Percentiles rank a stretch among this genome's conserved stretches.
These are phyloP conservation scores for Quercus ilex DNA, from an alignment of 306 rosid species.

Conservation along the genomic window DNA sequence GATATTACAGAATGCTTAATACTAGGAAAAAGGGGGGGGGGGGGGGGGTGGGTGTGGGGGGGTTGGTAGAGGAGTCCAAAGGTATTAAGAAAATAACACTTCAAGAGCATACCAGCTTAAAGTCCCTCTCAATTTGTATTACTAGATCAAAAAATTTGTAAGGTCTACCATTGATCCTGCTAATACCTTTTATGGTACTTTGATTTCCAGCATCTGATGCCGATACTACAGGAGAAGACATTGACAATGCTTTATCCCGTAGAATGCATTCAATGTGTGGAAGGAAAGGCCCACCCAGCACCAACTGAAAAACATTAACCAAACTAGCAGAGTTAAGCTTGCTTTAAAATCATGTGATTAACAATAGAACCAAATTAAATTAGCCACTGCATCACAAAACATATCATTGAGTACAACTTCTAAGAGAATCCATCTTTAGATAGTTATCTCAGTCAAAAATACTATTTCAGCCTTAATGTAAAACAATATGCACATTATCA, in stretches of 20 bases:
- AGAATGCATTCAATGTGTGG: constrained; percentile 79
- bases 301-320: constrained; percentile 47
- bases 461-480: too few species aligned
- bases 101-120: constrained; percentile 43
- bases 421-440: too few species aligned
- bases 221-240: constrained; percentile 64
- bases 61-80: background rate
- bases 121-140: constrained; percentile 44
- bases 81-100: background rate
- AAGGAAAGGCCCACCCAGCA: constrained; percentile 81
- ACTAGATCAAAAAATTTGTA: constrained; percentile 67
- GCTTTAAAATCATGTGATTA: background rate
- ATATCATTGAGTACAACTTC: too few species aligned
- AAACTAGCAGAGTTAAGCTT: constrained; percentile 10
- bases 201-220: constrained; percentile 55
- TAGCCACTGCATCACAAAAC: background rate
- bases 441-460: too few species aligned
- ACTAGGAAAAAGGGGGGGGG: background rate
- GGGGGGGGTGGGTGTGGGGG: background rate
- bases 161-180: constrained; percentile 47
- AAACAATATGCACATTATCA: too few species aligned
- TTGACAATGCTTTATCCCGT: constrained; percentile 58
- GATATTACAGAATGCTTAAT: background rate
- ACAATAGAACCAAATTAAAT: background rate
- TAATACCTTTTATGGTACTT: constrained; percentile 46